Evolutionary conservation across 768 basidiomycete genomes (phyloP).

Genomic region (Hypsizygus marmoreus): DNA sequence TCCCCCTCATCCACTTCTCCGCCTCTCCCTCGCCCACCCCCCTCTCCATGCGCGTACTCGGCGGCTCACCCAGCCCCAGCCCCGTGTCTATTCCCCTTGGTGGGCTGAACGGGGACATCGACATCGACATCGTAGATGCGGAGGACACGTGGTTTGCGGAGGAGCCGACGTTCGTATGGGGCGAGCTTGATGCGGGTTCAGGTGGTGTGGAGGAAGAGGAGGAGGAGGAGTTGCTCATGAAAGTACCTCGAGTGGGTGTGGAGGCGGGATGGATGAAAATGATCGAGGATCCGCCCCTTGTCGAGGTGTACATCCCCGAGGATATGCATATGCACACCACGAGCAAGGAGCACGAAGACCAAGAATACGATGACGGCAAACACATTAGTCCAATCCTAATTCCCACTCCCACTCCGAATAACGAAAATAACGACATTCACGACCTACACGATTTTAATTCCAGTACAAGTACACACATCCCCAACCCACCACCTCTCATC

Average conservation of each 20-base stretch:
- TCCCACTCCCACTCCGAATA: no score
- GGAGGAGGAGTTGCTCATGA: no score
- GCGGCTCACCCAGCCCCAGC: no score
- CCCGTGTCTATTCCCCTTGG: no score
- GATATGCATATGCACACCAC: background rate
- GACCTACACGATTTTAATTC: slow-evolving; percentile 5
- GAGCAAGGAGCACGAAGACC: background rate
- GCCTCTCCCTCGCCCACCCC: no score
- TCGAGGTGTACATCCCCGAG: slow-evolving; percentile 9
- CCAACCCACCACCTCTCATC: background rate
- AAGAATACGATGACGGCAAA: slow-evolving; percentile 2
- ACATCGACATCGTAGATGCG: slow-evolving; percentile 10
- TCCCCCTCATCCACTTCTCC: no score
- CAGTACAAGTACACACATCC: background rate
- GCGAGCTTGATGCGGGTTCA: background rate
- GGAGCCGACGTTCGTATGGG: slow-evolving; percentile 18
- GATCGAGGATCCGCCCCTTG: slow-evolving; percentile 8
- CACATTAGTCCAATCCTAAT: no score
- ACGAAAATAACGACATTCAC: slow-evolving; percentile 18
- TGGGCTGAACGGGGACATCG: background rate
- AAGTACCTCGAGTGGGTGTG: background rate
- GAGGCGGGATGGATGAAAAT: slow-evolving; percentile 1
- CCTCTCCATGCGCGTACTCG: no score
- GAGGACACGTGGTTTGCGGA: slow-evolving; percentile 20
- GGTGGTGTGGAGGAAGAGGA: background rate